A percentile compares a stretch with the other conserved stretches of the same genome.
Conservation (phyloP, 495 filamentous ascomycete species). For the Neurospora africana region DNA sequence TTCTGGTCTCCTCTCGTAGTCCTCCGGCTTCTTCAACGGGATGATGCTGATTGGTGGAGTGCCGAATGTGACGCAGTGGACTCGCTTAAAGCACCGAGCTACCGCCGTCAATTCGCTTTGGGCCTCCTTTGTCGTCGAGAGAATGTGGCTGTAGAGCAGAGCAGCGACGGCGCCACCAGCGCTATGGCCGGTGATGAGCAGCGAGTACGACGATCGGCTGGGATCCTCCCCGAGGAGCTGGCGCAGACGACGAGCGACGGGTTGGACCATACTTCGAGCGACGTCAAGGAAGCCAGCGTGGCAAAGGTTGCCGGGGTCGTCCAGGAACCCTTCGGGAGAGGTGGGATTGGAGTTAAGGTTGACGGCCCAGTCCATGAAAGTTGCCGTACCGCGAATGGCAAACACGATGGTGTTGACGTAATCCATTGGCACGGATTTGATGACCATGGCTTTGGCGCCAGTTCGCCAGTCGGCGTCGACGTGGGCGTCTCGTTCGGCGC, state of each 20-base stretch:
- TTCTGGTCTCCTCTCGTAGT: slow-evolving; percentile 15
- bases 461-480: slow-evolving; percentile 56
- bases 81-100: slow-evolving; percentile 56
- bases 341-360: slow-evolving; percentile 59
- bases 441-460: slow-evolving; percentile 74
- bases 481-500: slow-evolving; percentile 50
- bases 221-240: slow-evolving; percentile 60
- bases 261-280: slow-evolving; percentile 61
- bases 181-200: slow-evolving; percentile 75
- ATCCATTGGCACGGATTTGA: slow-evolving; percentile 66
- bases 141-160: slow-evolving; percentile 70
- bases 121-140: slow-evolving; percentile 42
- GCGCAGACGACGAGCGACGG: slow-evolving; percentile 58
- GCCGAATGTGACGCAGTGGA: slow-evolving; percentile 78
- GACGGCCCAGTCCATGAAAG: slow-evolving; percentile 75
- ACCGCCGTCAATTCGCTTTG: slow-evolving; percentile 56
- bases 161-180: slow-evolving; percentile 73
- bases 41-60: slow-evolving; percentile 64
- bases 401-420: slow-evolving; percentile 68
- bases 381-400: slow-evolving; percentile 67
- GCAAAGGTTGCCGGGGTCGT: slow-evolving; percentile 64
- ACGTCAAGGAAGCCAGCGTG: slow-evolving; percentile 70
- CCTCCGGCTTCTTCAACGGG: slow-evolving; percentile 49
- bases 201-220: slow-evolving; percentile 50
- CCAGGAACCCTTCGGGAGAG: slow-evolving; percentile 55